Conservation (phyloP, 73 alveolate species). For the Stentor coeruleus region DNA sequence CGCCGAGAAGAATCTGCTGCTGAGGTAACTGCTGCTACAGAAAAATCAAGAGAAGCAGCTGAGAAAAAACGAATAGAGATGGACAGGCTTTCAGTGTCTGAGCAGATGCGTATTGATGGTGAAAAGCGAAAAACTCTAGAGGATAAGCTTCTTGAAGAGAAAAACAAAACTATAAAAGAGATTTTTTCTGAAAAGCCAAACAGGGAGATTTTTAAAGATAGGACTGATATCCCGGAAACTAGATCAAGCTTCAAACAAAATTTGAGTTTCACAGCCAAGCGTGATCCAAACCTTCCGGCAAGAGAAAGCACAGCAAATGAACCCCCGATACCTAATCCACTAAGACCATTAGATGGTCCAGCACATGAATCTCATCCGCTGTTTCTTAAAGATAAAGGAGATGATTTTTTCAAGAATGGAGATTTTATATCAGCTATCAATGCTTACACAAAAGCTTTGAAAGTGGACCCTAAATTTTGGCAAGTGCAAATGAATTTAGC, state of each 20-base stretch:
- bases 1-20: background rate
- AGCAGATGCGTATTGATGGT: conserved; percentile 9
- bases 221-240: conserved; percentile 38
- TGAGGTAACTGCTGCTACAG: background rate
- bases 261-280: conserved; percentile 77
- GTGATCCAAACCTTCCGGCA: conserved; percentile 76
- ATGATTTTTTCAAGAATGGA: conserved; percentile 76
- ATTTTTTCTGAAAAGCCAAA: background rate
- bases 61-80: conserved; percentile 12
- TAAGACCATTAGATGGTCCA: conserved; percentile 75
- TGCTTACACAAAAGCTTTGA: conserved; percentile 82
- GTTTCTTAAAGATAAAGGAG: conserved; percentile 91
- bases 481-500: conserved; percentile 72
- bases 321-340: conserved; percentile 87
- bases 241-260: conserved; percentile 50
- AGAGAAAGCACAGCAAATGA: conserved; percentile 80
- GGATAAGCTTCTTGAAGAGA: conserved; percentile 2
- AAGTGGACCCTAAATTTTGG: conserved; percentile 69
- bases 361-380: conserved; percentile 87
- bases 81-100: conserved; percentile 15
- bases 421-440: conserved; percentile 80
- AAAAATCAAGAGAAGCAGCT: background rate
- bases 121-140: background rate
- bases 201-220: conserved; percentile 21
- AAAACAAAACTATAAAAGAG: background rate